Percentiles rank a stretch among this genome's conserved stretches.
These are phyloP conservation scores for Eucalyptus cloeziana DNA, from an alignment of 345 rosid genomes.

Conservation along the genomic window DNA sequence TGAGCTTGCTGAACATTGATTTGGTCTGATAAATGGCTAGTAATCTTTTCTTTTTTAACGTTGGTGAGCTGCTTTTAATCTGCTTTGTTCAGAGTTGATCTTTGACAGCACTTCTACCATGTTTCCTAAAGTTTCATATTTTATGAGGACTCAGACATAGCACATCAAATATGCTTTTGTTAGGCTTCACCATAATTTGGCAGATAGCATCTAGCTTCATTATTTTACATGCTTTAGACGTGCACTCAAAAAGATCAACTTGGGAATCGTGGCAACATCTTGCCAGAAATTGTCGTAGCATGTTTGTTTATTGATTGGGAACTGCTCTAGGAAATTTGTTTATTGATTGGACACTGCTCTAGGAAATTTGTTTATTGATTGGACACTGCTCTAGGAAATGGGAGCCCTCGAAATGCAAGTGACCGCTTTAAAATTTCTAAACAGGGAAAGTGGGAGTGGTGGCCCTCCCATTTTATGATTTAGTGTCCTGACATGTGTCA, in stretches of 20 bases:
- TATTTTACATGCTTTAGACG: not conserved
- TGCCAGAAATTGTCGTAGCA: not conserved
- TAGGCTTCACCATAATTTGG: not conserved
- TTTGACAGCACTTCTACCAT: not conserved
- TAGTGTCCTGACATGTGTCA: not conserved
- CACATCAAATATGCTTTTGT: not conserved
- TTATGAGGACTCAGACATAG: not conserved
- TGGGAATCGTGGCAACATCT: not conserved
- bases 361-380: not conserved
- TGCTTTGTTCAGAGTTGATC: not conserved
- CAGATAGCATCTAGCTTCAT: not conserved
- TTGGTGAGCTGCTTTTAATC: not conserved
- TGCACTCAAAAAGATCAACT: not conserved
- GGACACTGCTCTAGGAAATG: not conserved
- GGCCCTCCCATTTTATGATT: not conserved
- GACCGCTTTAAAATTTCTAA: not conserved
- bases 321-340: not conserved
- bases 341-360: not conserved
- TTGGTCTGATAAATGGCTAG: not conserved
- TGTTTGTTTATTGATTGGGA: not conserved
- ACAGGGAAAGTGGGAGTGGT: not conserved
- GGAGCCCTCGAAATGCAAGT: not conserved
- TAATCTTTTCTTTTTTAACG: not conserved
- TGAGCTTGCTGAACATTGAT: not conserved
- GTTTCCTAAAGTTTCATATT: not conserved